Evolutionary conservation across 164 flowering plant species (phyloP).

Genomic region (Sedum album): DNA sequence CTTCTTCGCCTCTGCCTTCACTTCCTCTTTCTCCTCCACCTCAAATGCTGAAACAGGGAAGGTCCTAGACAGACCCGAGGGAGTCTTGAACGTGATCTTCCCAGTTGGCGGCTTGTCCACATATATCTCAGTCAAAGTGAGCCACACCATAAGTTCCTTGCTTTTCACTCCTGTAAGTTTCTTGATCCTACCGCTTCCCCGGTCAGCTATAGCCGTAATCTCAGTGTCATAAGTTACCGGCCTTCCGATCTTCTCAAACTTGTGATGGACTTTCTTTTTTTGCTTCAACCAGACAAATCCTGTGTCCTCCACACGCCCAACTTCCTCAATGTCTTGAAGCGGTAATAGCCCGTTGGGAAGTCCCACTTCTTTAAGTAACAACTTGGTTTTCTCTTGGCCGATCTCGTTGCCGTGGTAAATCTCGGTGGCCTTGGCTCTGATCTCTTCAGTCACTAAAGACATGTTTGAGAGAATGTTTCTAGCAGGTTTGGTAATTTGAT

Average conservation of each 20-base stretch:
- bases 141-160: slow-evolving; percentile 72
- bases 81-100: slow-evolving; percentile 55
- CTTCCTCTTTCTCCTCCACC: slow-evolving; percentile 27
- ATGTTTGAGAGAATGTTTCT: slow-evolving; percentile 12
- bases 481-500: not conserved
- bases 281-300: slow-evolving; percentile 86
- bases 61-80: slow-evolving; percentile 40
- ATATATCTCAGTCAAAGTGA: slow-evolving; percentile 38
- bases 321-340: slow-evolving; percentile 45
- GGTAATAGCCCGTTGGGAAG: slow-evolving; percentile 75
- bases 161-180: slow-evolving; percentile 75
- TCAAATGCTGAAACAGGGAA: slow-evolving; percentile 56
- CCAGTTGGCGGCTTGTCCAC: slow-evolving; percentile 39
- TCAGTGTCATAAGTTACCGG: slow-evolving; percentile 46
- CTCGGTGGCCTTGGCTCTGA: slow-evolving; percentile 50
- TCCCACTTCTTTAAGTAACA: slow-evolving; percentile 40
- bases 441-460: slow-evolving; percentile 51
- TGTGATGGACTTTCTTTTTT: slow-evolving; percentile 53
- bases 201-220: slow-evolving; percentile 69
- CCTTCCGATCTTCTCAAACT: slow-evolving; percentile 53
- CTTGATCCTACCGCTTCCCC: slow-evolving; percentile 48
- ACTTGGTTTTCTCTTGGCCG: slow-evolving; percentile 40
- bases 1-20: slow-evolving; percentile 15
- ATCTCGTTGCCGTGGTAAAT: slow-evolving; percentile 47
- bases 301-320: slow-evolving; percentile 44